These are phyloP conservation scores for Nakataea oryzae DNA, from an alignment of 2,329 filamentous ascomycete species.

Conservation along the genomic window DNA sequence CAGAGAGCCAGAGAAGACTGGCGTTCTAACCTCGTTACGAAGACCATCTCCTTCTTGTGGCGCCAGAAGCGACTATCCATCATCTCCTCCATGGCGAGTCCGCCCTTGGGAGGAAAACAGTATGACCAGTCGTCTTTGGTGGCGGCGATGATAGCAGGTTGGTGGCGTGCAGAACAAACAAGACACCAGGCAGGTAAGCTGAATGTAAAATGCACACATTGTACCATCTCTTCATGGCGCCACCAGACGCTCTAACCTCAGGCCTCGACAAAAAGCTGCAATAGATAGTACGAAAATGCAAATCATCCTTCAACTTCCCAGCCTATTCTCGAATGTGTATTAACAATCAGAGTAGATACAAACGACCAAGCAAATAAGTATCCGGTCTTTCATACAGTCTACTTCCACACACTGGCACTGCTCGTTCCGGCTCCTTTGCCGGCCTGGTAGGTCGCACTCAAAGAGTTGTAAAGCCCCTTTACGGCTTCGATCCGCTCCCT, in stretches of 20 bases:
- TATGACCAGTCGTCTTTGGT: neutral
- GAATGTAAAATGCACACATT: neutral
- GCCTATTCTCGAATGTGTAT: neutral
- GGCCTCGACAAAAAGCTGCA: too few species aligned
- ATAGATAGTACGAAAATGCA: too few species aligned
- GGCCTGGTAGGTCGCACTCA: slow-evolving; percentile 38
- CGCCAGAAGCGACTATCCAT: neutral
- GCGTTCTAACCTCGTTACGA: neutral
- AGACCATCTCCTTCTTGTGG: neutral
- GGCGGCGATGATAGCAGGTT: too few species aligned
- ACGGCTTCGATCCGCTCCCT: slow-evolving; percentile 31
- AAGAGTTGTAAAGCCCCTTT: slow-evolving; percentile 33
- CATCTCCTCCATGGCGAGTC: neutral
- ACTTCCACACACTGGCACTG: slow-evolving; percentile 39
- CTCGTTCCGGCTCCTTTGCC: slow-evolving; percentile 29
- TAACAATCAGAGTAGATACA: neutral
- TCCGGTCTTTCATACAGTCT: neutral
- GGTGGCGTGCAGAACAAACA: neutral
- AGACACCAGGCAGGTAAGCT: neutral
- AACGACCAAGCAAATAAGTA: neutral
- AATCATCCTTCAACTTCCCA: neutral
- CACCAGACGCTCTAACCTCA: too few species aligned
- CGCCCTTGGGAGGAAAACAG: neutral
- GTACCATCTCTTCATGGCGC: neutral
- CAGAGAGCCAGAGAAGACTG: neutral